Evolutionary conservation across 1,284 basidiomycete genomes (phyloP), one percentile per base, ranked within the genome.

Genomic region (Puccinia hordei): DNA sequence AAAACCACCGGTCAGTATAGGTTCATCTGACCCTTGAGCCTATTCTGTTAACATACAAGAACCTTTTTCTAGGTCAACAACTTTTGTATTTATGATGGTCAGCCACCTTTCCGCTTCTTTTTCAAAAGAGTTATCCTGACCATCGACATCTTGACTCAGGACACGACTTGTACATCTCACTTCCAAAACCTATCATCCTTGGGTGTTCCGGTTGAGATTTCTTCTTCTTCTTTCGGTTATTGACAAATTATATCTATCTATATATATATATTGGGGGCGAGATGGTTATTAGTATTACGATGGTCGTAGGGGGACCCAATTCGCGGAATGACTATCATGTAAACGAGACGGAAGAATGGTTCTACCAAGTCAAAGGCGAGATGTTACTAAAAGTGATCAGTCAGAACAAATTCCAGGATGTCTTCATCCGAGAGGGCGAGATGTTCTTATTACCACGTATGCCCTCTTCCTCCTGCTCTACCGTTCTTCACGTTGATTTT

Each of bases 281-380:
- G 12, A 41, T 41, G 38, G 38, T 41, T 41, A 6, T 8, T 46
- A 78, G 78, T 84, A 90, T 92, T 71, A 90, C 94, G 57, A 97
- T 97, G 95, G 92, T 90, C 15, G 90, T 97, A 30, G 95, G 95
- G 19, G 95, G 94, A 0, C 95, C 94, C 0, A 98, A 98, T 85
- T 90, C 93, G 85, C 88, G 94, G 68, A 92, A 92, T 81, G 94
- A 98, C 85, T 97, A 93, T 84, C 94, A 97, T 86, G 87, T 96
- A 71, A 97, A 97, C 85, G 91, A 95, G 86, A 96, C 94, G 2
- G 94, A 97, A 91, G 95, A 97, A 87, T 97, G 94, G 94, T 97
- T 97, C 86, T 96, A 94, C 86, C 95, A 98, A 85, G 89, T 95
- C 87, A 93, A 94, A 71, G 81, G 94, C 0, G 90, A 89, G 1